These are phyloP conservation scores for Podila epicladia DNA, from an alignment of 192 early-diverging fungal genomes.

Conservation along the genomic window DNA sequence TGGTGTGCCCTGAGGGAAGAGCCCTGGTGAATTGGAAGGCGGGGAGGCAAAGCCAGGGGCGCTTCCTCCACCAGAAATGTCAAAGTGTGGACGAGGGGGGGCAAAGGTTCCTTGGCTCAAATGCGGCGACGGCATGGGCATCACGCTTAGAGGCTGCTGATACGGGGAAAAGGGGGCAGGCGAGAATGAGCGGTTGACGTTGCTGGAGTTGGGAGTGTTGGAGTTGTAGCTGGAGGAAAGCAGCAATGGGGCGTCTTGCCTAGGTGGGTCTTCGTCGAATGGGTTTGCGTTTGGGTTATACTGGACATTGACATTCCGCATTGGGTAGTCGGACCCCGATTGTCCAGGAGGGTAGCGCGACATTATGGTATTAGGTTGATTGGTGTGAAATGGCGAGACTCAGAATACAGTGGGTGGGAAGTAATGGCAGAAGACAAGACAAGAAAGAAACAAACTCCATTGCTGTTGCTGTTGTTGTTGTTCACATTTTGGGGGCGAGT, in stretches of 20 bases:
- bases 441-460: too few species aligned
- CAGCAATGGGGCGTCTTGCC: slow-evolving; percentile 32
- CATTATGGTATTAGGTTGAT: slow-evolving; percentile 1
- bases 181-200: background rate
- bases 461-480: too few species aligned
- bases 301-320: slow-evolving; percentile 45
- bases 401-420: too few species aligned
- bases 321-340: slow-evolving; percentile 40
- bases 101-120: slow-evolving; percentile 14
- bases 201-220: slow-evolving; percentile 20
- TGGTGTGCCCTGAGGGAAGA: slow-evolving; percentile 26
- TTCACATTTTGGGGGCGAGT: too few species aligned
- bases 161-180: slow-evolving; percentile 42
- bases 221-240: slow-evolving; percentile 41
- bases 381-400: too few species aligned
- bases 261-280: slow-evolving; percentile 44
- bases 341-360: slow-evolving; percentile 45
- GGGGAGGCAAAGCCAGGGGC: background rate
- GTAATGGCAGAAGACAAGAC: background rate
- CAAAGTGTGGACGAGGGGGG: slow-evolving; percentile 30
- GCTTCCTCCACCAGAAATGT: slow-evolving; percentile 9
- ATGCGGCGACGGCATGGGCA: slow-evolving; percentile 31
- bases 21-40: background rate
- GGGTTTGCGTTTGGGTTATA: slow-evolving; percentile 50
- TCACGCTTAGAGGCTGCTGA: slow-evolving; percentile 25